phyloP scores from a whole-genome alignment of 805 yeast species.

The Wickerhamomyces sydowiorum region DNA sequence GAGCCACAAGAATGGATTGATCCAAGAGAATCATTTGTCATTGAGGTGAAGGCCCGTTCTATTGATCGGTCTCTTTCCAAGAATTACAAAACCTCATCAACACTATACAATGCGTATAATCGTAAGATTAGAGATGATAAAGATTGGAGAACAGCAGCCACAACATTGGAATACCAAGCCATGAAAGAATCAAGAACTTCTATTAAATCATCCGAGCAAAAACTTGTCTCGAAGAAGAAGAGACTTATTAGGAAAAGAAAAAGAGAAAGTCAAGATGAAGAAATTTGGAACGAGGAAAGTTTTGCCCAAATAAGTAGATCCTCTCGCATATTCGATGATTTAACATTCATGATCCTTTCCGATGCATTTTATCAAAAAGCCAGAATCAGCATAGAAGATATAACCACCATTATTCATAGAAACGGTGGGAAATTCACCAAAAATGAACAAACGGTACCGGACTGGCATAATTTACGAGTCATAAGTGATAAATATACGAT shows the following conservation, averaged over 20 bases:
- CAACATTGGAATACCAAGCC: slow-evolving; percentile 46
- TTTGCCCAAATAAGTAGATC: slow-evolving; percentile 11
- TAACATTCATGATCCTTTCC: slow-evolving; percentile 46
- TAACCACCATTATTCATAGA: slow-evolving; percentile 32
- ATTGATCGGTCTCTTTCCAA: slow-evolving; percentile 42
- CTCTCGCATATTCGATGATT: slow-evolving; percentile 36
- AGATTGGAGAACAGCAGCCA: slow-evolving; percentile 46
- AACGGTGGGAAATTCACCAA: slow-evolving; percentile 47
- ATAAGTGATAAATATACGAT: slow-evolving; percentile 35
- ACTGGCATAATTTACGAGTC: slow-evolving; percentile 19
- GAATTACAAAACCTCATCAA: slow-evolving; percentile 58
- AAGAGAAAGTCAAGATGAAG: slow-evolving; percentile 14
- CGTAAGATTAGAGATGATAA: slow-evolving; percentile 66
- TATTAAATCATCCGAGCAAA: slow-evolving; percentile 18
- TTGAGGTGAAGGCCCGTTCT: slow-evolving; percentile 81
- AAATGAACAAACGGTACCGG: slow-evolving; percentile 22
- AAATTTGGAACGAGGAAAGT: slow-evolving; percentile 17
- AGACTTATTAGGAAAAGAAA: slow-evolving; percentile 23
- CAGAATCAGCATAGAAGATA: slow-evolving; percentile 27
- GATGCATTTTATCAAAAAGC: slow-evolving; percentile 32
- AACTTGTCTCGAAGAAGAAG: slow-evolving; percentile 25
- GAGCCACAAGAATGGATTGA: slow-evolving; percentile 73
- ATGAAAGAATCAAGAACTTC: slow-evolving; percentile 21
- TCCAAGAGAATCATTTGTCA: slow-evolving; percentile 70
- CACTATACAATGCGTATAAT: slow-evolving; percentile 75